These are phyloP conservation scores for Colletotrichum agaves DNA, from an alignment of 2,329 filamentous ascomycete genomes.

Conservation along the genomic window DNA sequence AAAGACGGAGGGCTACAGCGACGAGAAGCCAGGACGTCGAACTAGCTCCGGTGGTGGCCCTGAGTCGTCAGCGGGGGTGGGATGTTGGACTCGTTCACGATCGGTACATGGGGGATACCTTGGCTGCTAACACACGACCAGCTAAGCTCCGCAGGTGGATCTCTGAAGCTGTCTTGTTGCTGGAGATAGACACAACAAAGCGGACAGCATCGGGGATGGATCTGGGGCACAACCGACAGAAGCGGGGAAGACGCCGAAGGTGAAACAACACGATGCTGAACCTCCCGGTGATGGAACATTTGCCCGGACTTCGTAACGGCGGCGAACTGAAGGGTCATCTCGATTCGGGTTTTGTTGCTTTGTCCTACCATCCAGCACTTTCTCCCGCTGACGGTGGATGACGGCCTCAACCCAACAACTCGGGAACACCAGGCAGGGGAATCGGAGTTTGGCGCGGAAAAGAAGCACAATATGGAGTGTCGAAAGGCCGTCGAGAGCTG, in stretches of 20 bases:
- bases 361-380: background rate
- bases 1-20: constrained; percentile 21
- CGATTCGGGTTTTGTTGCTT: background rate
- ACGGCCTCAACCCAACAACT: constrained; percentile 1
- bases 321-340: background rate
- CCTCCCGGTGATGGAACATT: constrained; percentile 14
- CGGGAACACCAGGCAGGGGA: constrained; percentile 6
- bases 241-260: constrained; percentile 24
- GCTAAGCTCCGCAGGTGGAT: constrained; percentile 33
- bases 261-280: constrained; percentile 14
- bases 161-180: constrained; percentile 19
- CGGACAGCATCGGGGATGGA: constrained; percentile 28
- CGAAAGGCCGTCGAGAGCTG: background rate
- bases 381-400: background rate
- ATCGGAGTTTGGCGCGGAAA: constrained; percentile 25
- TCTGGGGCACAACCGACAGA: constrained; percentile 19
- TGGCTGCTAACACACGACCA: constrained; percentile 19
- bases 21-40: constrained; percentile 22
- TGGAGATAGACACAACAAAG: constrained; percentile 22
- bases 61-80: constrained; percentile 29
- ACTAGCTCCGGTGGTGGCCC: constrained; percentile 19
- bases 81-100: constrained; percentile 10
- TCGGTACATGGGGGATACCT: constrained; percentile 29
- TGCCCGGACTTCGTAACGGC: background rate
- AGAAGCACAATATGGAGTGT: background rate